Base-by-base conservation (phyloP, 495 filamentous ascomycete species). In the Penicillium robsamsonii region DNA sequence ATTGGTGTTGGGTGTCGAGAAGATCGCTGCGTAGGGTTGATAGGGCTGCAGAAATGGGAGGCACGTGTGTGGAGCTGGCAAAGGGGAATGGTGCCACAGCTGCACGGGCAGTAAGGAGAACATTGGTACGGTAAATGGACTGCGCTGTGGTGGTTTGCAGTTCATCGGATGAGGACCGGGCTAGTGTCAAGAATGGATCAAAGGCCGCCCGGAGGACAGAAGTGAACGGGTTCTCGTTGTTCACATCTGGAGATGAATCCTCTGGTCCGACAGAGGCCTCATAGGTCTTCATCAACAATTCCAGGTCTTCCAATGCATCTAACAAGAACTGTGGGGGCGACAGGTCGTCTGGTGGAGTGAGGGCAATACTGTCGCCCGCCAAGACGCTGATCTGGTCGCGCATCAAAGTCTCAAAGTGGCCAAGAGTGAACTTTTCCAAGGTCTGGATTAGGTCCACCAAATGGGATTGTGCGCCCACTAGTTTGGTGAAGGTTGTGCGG, bases 81-180 rank as follows among this genome's bases (percentile, higher is more conserved):
- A 80, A 81, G 27, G 70, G 56, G 58, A 72, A 80, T 17, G 65
- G 54, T 13, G 67, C 64, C 27, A 82, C 60, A 31, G 73, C 66
- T 11, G 72, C 59, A 31, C 72, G 74, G 10, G 70, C 82, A 5
- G 82, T 80, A 5, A 91, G 70, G 27, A 90, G 75, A 64, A 90
- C 92, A 73, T 97, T 97, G 56, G 92, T 78, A 27, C 85, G 79
- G 72, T 96, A 96, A 50, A 97, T 88, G 48, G 84, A 81, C 49
- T 76, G 75, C 2, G 77, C 75, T 24, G 75, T 75, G 0, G 87
- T 82, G 4, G 80, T 66, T 9, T 69, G 64, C 2, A 93, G 71
- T 45, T 81, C 76, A 47, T 83, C 78, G 11, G 86, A 81, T 49
- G 96, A 82, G 30, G 84, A 84, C 51, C 82, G 81, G 64, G 90